A percentile compares a stretch with the other conserved stretches of the same genome.
phyloP scores from a whole-genome alignment of 345 rosid genomes.

The Linum trigynum region DNA sequence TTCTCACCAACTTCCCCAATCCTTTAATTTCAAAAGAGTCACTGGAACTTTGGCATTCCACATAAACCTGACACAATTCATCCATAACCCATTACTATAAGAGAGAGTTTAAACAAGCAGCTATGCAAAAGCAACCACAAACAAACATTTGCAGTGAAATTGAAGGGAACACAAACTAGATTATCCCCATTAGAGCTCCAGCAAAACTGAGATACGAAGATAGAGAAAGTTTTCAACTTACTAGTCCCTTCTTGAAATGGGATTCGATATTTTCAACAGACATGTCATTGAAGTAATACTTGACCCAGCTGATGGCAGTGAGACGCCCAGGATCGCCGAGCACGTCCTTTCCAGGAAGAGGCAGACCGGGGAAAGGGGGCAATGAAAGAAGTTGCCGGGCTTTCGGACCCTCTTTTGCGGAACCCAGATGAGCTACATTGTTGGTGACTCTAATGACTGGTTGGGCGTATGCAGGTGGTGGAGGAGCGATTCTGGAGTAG shows the following conservation, averaged over 20 bases:
- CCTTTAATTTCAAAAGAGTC: not conserved
- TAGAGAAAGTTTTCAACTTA: constrained; percentile 20
- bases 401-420: constrained; percentile 50
- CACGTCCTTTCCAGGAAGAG: constrained; percentile 41
- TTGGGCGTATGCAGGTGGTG: constrained; percentile 24
- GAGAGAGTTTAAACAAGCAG: too few relatives aligned
- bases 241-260: constrained; percentile 84
- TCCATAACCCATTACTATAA: not conserved
- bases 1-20: not conserved
- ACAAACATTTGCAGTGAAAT: not conserved
- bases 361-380: constrained; percentile 68
- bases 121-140: not conserved
- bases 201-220: too few relatives aligned
- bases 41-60: not conserved
- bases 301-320: constrained; percentile 81
- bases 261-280: constrained; percentile 46
- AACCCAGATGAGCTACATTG: constrained; percentile 47
- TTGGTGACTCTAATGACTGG: constrained; percentile 50
- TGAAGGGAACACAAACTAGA: too few relatives aligned
- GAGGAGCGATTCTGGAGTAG: constrained; percentile 49
- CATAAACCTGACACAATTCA: not conserved
- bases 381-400: constrained; percentile 80
- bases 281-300: constrained; percentile 64
- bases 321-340: constrained; percentile 25
- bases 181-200: too few relatives aligned